A percentile compares a stretch with the other conserved stretches of the same genome.
phyloP scores from a whole-genome alignment of 2,329 filamentous ascomycete species.

The Trichoderma oligosporum region DNA sequence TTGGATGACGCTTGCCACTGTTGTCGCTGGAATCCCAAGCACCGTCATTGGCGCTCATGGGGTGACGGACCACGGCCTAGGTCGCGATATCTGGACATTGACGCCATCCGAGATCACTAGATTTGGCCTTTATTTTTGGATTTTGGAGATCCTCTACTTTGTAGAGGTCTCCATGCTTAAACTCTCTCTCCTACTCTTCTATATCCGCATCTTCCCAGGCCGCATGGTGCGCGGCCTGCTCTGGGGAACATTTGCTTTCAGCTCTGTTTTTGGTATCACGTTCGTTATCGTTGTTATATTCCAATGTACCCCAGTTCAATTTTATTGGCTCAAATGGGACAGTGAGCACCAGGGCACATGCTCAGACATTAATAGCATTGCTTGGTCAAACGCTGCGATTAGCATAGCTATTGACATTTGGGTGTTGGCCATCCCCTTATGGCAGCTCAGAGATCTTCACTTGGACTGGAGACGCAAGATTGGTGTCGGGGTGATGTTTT shows the following conservation, averaged over 20 bases:
- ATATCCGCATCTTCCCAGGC: constrained; percentile 51
- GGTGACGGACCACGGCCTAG: constrained; percentile 41
- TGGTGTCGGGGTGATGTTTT: constrained; percentile 49
- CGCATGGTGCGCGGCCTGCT: constrained; percentile 38
- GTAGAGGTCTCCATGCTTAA: constrained; percentile 45
- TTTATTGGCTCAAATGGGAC: constrained; percentile 54
- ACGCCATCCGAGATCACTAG: constrained; percentile 38
- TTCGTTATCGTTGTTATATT: constrained; percentile 46
- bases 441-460: constrained; percentile 40
- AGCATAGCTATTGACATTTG: constrained; percentile 51
- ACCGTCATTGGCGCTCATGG: constrained; percentile 32
- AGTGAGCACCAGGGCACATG: constrained; percentile 46
- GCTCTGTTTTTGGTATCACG: constrained; percentile 37
- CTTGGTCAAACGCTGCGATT: constrained; percentile 50
- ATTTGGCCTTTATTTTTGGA: constrained; percentile 43
- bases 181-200: constrained; percentile 52
- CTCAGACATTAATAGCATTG: constrained; percentile 46
- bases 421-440: constrained; percentile 50
- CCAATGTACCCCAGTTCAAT: constrained; percentile 49
- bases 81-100: constrained; percentile 51
- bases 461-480: constrained; percentile 48
- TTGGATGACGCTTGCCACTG: constrained; percentile 29
- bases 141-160: constrained; percentile 46
- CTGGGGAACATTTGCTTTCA: constrained; percentile 41
- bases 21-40: constrained; percentile 27